Conservation (phyloP, 192 early-diverging fungal species). For the Entomortierella lignicola region DNA sequence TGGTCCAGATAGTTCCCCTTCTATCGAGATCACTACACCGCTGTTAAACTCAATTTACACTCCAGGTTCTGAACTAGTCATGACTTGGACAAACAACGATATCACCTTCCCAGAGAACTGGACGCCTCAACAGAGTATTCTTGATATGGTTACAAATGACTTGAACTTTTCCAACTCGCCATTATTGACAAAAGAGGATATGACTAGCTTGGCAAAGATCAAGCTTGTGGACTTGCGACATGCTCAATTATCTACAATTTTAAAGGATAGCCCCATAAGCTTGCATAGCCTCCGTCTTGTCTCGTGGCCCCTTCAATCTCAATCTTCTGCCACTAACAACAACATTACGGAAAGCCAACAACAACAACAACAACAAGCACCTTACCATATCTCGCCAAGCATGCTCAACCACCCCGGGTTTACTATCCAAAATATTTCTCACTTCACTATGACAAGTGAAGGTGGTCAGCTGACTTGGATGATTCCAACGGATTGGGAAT, state of each 20-base stretch:
- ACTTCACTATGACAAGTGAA: slow-evolving; percentile 2
- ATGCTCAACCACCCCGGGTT: slow-evolving; percentile 24
- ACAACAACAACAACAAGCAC: neutral
- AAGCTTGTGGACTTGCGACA: slow-evolving; percentile 15
- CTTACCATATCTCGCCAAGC: slow-evolving; percentile 1
- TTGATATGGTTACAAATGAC: slow-evolving; percentile 22
- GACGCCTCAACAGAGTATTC: slow-evolving; percentile 10
- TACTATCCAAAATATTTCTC: slow-evolving; percentile 12
- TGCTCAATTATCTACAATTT: neutral
- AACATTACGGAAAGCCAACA: too few species aligned
- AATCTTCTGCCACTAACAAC: neutral
- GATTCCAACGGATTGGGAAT: slow-evolving; percentile 46
- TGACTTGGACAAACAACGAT: slow-evolving; percentile 37
- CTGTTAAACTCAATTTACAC: slow-evolving; percentile 31
- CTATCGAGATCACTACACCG: slow-evolving; percentile 30
- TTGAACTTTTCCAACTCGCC: slow-evolving; percentile 15
- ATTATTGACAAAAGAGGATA: slow-evolving; percentile 20
- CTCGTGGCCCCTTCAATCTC: slow-evolving; percentile 15
- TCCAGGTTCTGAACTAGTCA: slow-evolving; percentile 20
- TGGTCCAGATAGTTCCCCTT: slow-evolving; percentile 6
- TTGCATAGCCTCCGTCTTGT: slow-evolving; percentile 23
- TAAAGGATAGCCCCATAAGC: slow-evolving; percentile 28
- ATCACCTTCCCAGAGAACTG: slow-evolving; percentile 20
- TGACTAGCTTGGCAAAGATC: slow-evolving; percentile 29
- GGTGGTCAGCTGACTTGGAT: slow-evolving; percentile 29